Evolutionary conservation across 371 early-diverging fungal species (phyloP), one percentile per base, ranked within the genome.

Genomic region (Parasitella parasitica): DNA sequence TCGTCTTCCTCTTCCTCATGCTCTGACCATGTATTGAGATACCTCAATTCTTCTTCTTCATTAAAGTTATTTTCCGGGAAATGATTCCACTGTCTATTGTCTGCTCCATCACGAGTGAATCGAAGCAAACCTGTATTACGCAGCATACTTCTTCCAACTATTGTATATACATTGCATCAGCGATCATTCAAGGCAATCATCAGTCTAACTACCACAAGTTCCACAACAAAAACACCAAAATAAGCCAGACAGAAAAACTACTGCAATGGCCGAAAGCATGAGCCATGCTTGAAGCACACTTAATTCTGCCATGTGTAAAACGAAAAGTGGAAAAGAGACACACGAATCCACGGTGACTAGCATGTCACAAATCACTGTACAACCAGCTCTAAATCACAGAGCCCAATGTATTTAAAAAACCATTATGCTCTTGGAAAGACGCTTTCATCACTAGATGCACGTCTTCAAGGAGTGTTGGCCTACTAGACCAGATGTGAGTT

Each of bases 141-240:
- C 18, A 72, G 43, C 24, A 72, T 22, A 35, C 64, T 69, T 63
- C 66, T 58, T n/a, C 72, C 72, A 3, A 72, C 72, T 72, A 43
- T 6, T 16, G 38, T 3, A 34, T 15, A 18, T 37, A 28, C 8
- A 22, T 43, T 32, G 32, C 6, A 32, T 32, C 11, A 36, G 6
- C n/a, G 11, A 3, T 32, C 32, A 32, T 32, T 6, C 32, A 32
- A 32, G 11, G n/a, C n/a, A n/a, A n/a, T n/a, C n/a, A n/a, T n/a
- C n/a, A n/a, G n/a, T n/a, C n/a, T n/a, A 20, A 18, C 59, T 72
- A 78, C 79, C 74, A 55, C 79, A 78, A 30, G 79, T 76, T 5
- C 79, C 79, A 52, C 79, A 78, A 20, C 76, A 78, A 57, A 78
- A 78, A 16, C 76, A 76, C 76, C 79, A 78, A 20, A 69, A 73